A percentile compares a stretch with the other conserved stretches of the same genome.
phyloP scores from a whole-genome alignment of 805 yeast species.

The Candida alai region DNA sequence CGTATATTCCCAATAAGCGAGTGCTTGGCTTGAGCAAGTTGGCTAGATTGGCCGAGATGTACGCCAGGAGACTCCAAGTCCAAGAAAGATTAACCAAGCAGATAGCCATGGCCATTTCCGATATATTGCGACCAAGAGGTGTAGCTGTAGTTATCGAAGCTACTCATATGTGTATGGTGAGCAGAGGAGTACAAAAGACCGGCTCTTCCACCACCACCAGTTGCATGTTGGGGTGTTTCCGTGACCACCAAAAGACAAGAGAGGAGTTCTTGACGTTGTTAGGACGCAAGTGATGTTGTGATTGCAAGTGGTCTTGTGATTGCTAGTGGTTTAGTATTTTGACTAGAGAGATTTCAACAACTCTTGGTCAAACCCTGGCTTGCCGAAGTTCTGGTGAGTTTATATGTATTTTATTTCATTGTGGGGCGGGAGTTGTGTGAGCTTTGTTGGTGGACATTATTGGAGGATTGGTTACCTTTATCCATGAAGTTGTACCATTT shows the following conservation, averaged over 20 bases:
- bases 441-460: too few species aligned
- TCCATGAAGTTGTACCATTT: too few species aligned
- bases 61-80: conserved; percentile 92
- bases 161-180: conserved; percentile 98
- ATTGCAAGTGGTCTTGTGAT: too few species aligned
- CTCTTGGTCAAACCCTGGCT: conserved; percentile 1
- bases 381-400: too few species aligned
- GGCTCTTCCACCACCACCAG: conserved; percentile 93
- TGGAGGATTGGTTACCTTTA: too few species aligned
- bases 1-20: conserved; percentile 92
- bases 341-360: conserved; percentile 17
- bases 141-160: conserved; percentile 99
- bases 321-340: not conserved
- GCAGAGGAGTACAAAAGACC: conserved; percentile 94
- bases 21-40: conserved; percentile 90
- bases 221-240: conserved; percentile 95
- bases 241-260: conserved; percentile 90
- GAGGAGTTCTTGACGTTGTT: conserved; percentile 88
- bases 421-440: too few species aligned
- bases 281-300: conserved; percentile 53
- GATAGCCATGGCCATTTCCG: conserved; percentile 92
- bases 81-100: conserved; percentile 96
- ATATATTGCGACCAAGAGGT: conserved; percentile 88
- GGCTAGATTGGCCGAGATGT: conserved; percentile 96
- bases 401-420: too few species aligned